Evolutionary conservation across 176 grass and related monocot species (phyloP), one percentile per base, ranked within the genome.

Genomic region (Calamus simplicifolius): DNA sequence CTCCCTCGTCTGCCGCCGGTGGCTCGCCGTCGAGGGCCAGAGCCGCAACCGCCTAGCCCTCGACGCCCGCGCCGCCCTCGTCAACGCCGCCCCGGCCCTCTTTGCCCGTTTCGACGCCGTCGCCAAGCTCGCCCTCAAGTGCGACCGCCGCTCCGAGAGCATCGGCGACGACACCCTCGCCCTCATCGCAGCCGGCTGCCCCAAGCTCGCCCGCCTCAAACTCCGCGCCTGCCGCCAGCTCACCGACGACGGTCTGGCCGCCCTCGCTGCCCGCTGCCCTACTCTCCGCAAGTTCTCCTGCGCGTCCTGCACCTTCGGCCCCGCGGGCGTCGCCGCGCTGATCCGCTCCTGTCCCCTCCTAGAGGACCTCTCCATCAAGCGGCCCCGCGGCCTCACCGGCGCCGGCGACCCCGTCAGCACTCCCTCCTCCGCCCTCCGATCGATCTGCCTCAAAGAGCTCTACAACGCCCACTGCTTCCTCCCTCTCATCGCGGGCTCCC

Each of bases 351-450:
- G 59, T 48, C 19, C 30, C 4, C 29, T 10, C 7, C n/a, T 62
- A 12, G 59, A 62, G 7, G 59, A 62, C 17, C 59, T 62, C 59
- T 62, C 59, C 59, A 62, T 62, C 59, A 62, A 62, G 29, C 29
- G 59, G 2, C 16, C 48, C 29, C 59, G 59, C 19, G 59, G 59
- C n/a, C 59, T 62, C 2, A 27, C 59, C 27, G n/a, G 18, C 30
- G 30, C 10, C 18, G 27, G 12, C 57, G 3, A 62, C 1, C 6
- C 29, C 5, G 19, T 62, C 16, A 4, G 15, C n/a, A 29, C 8
- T 2, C 48, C 59, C 28, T 16, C 30, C 30, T 62, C 29, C n/a
- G 21, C 21, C 21, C 30, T 62, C 59, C 30, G 59, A 62, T 62
- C 59, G 16, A 18, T 62, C 59, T 62, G 57, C 14, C 57, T 59